Evolutionary conservation across 257 asterid genomes (phyloP), one percentile per base, ranked within the genome.

Genomic region (Plectranthus barbatus): DNA sequence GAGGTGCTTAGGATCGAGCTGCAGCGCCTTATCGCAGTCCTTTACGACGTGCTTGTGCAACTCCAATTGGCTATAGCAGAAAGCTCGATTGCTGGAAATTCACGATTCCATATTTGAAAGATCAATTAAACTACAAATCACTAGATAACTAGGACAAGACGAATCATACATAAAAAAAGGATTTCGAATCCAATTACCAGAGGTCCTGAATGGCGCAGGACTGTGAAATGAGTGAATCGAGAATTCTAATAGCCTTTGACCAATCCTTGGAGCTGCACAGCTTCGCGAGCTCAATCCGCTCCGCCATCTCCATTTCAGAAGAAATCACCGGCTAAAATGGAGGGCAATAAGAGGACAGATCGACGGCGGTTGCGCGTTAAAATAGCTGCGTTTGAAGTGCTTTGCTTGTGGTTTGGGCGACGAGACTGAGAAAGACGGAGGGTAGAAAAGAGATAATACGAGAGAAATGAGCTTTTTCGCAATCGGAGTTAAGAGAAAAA

Each of bases 191-290:
- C 33, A 8, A 61, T 64, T 24, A 92, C 99, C 97, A 89, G 76
- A 92, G 84, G 78, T 92, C 99, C 79, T 92, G 97, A 67, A 87
- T 77, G 75, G 50, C 68, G 71, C 80, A 80, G 53, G 94, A 77
- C 56, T 70, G 70, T 8, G 96, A 70, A 14, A 92, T 76, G 61
- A 92, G 83, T 47, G 90, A 80, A 82, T 92, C 97, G 76, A 92
- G 96, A 72, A 86, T 72, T 34, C 99, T 97, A 51, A 92, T 92
- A 12, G 99, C 99, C 83, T 89, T 92, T 45, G 99, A 92, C 99
- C 99, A 92, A 69, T 92, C 97, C 79, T 82, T 89, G 31, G 95
- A 71, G 78, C 84, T 64, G 78, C 99, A 92, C 20, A 85, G 91
- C 87, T 80, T 86, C 60, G 88, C 96, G 48, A 92, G 89, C 78